Conservation (phyloP, 164 flowering plant species). For the Cinnamomum micranthum region DNA sequence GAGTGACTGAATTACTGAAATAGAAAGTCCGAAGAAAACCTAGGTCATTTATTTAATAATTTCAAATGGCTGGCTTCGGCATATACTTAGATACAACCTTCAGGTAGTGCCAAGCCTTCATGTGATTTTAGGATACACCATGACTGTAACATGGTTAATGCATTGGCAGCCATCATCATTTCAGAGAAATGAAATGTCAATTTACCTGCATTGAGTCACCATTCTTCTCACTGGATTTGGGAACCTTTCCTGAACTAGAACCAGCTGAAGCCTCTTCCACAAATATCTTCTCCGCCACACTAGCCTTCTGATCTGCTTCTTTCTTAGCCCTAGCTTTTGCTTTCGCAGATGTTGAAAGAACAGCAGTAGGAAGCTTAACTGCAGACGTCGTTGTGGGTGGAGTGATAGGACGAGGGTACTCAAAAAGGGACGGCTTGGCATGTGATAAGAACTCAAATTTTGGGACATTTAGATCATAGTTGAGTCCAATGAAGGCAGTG, state of each 20-base stretch:
- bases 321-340: conserved; percentile 96
- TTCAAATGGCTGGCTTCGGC: too few species aligned
- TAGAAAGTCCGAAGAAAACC: too few species aligned
- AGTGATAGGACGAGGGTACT: conserved; percentile 89
- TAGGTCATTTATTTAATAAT: too few species aligned
- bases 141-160: too few species aligned
- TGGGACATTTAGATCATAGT: conserved; percentile 90
- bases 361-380: conserved; percentile 89
- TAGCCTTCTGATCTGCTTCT: conserved; percentile 81
- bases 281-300: conserved; percentile 46
- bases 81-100: too few species aligned
- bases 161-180: too few species aligned
- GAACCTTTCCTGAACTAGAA: conserved; percentile 52
- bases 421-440: conserved; percentile 94
- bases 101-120: too few species aligned
- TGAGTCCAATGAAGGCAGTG: conserved; percentile 90
- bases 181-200: too few species aligned
- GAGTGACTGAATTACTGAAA: too few species aligned
- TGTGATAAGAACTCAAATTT: conserved; percentile 87
- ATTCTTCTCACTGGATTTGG: conserved; percentile 63
- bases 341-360: conserved; percentile 87
- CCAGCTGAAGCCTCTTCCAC: conserved; percentile 41
- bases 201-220: conserved; percentile 91
- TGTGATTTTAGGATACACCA: too few species aligned
- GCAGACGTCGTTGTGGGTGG: conserved; percentile 78